Evolutionary conservation across 2,329 filamentous ascomycete genomes (phyloP).

Genomic region (Trichoderma afroharzianum): DNA sequence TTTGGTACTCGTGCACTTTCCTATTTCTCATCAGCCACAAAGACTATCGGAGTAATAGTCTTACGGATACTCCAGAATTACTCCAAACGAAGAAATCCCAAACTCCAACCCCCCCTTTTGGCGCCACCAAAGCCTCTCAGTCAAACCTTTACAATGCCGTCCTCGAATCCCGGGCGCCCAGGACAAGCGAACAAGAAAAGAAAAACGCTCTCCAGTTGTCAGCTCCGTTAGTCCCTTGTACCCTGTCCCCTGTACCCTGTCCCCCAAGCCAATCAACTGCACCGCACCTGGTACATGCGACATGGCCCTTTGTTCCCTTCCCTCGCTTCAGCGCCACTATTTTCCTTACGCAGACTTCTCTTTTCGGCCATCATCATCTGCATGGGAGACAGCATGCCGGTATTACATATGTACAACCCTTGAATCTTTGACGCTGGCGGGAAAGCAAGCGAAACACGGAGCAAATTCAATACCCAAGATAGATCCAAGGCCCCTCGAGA

Average conservation of each 20-base stretch:
- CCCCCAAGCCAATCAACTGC: background rate
- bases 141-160: background rate
- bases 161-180: background rate
- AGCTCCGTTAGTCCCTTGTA: background rate
- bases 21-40: background rate
- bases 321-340: background rate
- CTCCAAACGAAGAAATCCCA: background rate
- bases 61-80: background rate
- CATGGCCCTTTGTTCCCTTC: background rate
- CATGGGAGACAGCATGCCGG: background rate
- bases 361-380: background rate
- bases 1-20: background rate
- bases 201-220: background rate
- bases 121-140: background rate
- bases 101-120: background rate
- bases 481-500: background rate
- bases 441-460: background rate
- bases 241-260: background rate
- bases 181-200: too few species aligned
- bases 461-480: background rate
- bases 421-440: too few species aligned
- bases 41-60: background rate
- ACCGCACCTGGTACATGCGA: background rate
- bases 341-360: background rate
- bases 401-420: too few species aligned